Percentiles rank a stretch among this genome's conserved stretches.
These are phyloP conservation scores for Suillus weaverae DNA, from an alignment of 768 basidiomycete species.

Conservation along the genomic window DNA sequence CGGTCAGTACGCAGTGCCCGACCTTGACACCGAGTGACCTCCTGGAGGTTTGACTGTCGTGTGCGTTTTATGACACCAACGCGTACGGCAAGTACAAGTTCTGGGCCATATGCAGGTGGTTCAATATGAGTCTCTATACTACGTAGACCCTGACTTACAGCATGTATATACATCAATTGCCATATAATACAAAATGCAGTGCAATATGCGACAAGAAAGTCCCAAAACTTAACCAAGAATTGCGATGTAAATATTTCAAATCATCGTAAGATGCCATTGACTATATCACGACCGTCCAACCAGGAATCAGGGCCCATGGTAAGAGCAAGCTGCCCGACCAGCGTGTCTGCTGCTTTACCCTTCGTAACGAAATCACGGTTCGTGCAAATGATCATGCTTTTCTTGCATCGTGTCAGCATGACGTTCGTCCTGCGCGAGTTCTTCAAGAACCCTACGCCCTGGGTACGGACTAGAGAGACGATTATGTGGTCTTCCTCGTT, in stretches of 20 bases:
- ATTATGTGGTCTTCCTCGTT: conserved; percentile 80
- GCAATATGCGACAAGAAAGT: background rate
- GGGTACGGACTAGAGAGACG: conserved; percentile 64
- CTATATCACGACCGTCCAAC: conserved; percentile 14
- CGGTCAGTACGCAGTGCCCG: background rate
- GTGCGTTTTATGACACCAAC: too few relatives aligned
- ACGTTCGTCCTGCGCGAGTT: conserved; percentile 74
- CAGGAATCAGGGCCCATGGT: conserved; percentile 15
- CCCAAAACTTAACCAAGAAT: background rate
- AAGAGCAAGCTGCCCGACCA: conserved; percentile 26
- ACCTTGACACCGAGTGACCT: background rate
- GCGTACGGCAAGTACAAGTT: too few relatives aligned
- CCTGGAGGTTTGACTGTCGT: too few relatives aligned
- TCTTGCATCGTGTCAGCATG: conserved; percentile 78
- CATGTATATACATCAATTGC: background rate
- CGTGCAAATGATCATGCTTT: conserved; percentile 71
- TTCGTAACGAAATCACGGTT: conserved; percentile 34
- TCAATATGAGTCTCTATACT: too few relatives aligned
- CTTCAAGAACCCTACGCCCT: conserved; percentile 60
- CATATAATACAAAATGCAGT: background rate
- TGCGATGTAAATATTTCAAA: background rate
- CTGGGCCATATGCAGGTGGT: too few relatives aligned
- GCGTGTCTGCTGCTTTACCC: conserved; percentile 17
- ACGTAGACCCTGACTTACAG: background rate
- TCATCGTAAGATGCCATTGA: background rate